phyloP scores from a whole-genome alignment of 345 rosid genomes.

The Ricinus communis region DNA sequence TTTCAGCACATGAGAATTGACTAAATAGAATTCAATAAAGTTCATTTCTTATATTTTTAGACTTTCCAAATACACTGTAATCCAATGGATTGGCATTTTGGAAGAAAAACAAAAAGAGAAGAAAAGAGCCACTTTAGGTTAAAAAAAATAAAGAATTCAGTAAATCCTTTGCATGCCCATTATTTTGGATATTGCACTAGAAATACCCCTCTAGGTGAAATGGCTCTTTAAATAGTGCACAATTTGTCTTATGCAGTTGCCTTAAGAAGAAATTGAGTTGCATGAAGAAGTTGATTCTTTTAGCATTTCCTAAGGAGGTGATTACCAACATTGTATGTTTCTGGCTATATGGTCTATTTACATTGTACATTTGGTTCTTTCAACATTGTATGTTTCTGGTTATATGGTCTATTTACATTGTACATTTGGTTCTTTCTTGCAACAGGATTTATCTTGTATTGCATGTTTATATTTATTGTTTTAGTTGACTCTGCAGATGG shows the following conservation, averaged over 20 bases:
- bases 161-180: too few relatives aligned
- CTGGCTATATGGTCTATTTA: too few relatives aligned
- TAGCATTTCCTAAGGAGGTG: not conserved
- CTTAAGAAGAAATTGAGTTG: not conserved
- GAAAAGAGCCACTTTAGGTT: not conserved
- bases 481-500: conserved; percentile 20
- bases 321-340: not conserved
- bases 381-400: not conserved
- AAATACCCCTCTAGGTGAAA: not conserved
- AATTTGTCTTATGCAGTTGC: not conserved
- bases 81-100: not conserved
- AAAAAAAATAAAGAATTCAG: not conserved
- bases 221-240: not conserved
- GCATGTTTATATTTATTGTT: not conserved
- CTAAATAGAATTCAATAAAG: too few relatives aligned
- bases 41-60: too few relatives aligned
- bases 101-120: not conserved
- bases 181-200: not conserved
- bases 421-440: not conserved
- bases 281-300: not conserved
- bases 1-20: too few relatives aligned
- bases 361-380: not conserved
- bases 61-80: too few relatives aligned
- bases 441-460: not conserved
- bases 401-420: too few relatives aligned